Evolutionary conservation across 2,329 filamentous ascomycete species (phyloP), one percentile per base, ranked within the genome.

Genomic region (Pyrenophora tritici-repentis): DNA sequence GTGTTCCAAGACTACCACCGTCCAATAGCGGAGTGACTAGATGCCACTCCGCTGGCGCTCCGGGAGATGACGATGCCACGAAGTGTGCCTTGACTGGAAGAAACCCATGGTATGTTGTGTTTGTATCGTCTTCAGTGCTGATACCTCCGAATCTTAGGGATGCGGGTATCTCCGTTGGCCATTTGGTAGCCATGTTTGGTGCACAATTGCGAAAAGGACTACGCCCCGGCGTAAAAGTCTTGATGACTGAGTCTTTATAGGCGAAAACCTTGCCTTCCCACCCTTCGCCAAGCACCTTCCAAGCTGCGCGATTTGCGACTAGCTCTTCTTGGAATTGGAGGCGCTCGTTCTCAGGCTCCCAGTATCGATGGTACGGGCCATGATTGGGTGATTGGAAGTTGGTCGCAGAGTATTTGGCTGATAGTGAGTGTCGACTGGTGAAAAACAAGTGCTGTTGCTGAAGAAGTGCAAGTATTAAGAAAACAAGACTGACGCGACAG

Each of bases 81-180:
- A 67, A 67, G 38, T 41, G 26, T 14, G 38, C 49, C 36, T 50
- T 42, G 8, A 67, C 55, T 6, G 61, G 61, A 18, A 65, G 45
- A 31, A 63, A 62, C 10, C 62, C 56, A 2, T 34, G 17, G 9
- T 43, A 26, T 1, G 42, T 49, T 16, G 32, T 22, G 13, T 41
- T 49, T 12, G 42, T 22, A 3, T 49, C 43, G 16, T 24, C 33
- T 41, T 32, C 5, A 24, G 14, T 3, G 33, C 13, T 17, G 1
- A 12, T n/a, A 14, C 56, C 50, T 22, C 62, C 62, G n/a, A 68
- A 62, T 3, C 42, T 43, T 6, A 64, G 26, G n/a, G 61, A 60
- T 8, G 62, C 66, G 4, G 63, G 63, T 20, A 69, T 67, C 36
- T 70, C 67, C 2, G 63, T 62, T 0, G 65, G 66, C 65, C 65